Percentiles rank a stretch among this genome's conserved stretches.
These are phyloP conservation scores for Plantago ovata DNA, from an alignment of 257 asterid species.

Conservation along the genomic window DNA sequence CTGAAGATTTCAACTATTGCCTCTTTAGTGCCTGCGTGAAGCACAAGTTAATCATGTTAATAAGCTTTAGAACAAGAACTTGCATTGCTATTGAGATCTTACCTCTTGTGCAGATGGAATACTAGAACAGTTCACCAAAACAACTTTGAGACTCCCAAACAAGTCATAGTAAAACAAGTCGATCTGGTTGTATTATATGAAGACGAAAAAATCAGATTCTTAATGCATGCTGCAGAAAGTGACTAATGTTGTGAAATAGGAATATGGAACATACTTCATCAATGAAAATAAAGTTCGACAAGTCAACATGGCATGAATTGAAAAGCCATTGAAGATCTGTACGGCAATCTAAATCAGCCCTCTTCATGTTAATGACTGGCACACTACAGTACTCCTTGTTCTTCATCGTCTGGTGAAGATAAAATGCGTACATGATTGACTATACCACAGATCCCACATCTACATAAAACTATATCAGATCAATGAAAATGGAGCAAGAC, in stretches of 20 bases:
- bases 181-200: constrained; percentile 39
- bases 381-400: constrained; percentile 52
- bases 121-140: constrained; percentile 48
- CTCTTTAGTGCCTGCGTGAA: constrained; percentile 60
- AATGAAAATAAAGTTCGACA: constrained; percentile 53
- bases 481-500: constrained; percentile 16
- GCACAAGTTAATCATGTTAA: constrained; percentile 20
- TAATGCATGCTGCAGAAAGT: no score
- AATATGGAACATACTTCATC: constrained; percentile 54
- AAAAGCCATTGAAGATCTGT: constrained; percentile 68
- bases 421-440: constrained; percentile 71
- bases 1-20: constrained; percentile 66
- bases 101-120: constrained; percentile 76
- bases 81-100: constrained; percentile 11
- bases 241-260: background rate
- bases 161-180: constrained; percentile 70
- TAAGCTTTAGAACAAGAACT: constrained; percentile 21
- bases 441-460: constrained; percentile 78
- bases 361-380: constrained; percentile 76
- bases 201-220: no score
- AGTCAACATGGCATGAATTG: constrained; percentile 67
- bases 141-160: constrained; percentile 79
- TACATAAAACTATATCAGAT: constrained; percentile 31
- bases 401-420: constrained; percentile 44
- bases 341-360: constrained; percentile 45